phyloP scores from a whole-genome alignment of 202 grass and related monocot genomes.

The Zoysia matrella region DNA sequence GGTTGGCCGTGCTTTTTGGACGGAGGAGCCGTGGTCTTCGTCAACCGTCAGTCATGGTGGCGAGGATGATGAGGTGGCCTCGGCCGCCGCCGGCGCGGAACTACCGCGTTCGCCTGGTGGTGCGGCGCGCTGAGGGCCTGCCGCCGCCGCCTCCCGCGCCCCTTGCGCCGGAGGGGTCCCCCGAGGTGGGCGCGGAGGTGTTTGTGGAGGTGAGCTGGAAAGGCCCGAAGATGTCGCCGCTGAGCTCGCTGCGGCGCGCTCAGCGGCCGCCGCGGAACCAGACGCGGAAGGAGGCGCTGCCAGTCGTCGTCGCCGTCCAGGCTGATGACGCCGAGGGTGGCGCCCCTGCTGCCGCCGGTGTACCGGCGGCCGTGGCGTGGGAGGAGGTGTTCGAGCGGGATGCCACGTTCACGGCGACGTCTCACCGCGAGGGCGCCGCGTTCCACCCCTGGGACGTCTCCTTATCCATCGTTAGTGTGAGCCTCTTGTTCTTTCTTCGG shows the following conservation, averaged over 20 bases:
- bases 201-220: conserved; percentile 81
- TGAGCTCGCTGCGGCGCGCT: conserved; percentile 66
- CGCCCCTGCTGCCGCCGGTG: too few relatives aligned
- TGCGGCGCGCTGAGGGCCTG: conserved; percentile 63
- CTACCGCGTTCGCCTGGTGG: conserved; percentile 56
- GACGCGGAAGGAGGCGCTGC: conserved; percentile 71
- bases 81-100: conserved; percentile 52
- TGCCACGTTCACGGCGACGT: conserved; percentile 53
- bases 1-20: background rate
- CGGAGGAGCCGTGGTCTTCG: background rate
- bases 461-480: conserved; percentile 86
- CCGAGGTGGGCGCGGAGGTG: conserved; percentile 43
- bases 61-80: conserved; percentile 85
- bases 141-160: background rate
- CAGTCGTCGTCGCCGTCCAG: conserved; percentile 19
- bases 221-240: conserved; percentile 65
- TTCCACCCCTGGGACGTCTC: conserved; percentile 83
- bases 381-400: conserved; percentile 86
- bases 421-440: conserved; percentile 57
- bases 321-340: background rate
- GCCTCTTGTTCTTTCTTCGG: conserved; percentile 19
- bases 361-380: conserved; percentile 36
- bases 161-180: conserved; percentile 26
- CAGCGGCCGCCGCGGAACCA: conserved; percentile 60
- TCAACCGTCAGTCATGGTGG: conserved; percentile 45